phyloP scores from a whole-genome alignment of 225 moss, liverwort and hornwort genomes.

The Pseudoscleropodium purum region DNA sequence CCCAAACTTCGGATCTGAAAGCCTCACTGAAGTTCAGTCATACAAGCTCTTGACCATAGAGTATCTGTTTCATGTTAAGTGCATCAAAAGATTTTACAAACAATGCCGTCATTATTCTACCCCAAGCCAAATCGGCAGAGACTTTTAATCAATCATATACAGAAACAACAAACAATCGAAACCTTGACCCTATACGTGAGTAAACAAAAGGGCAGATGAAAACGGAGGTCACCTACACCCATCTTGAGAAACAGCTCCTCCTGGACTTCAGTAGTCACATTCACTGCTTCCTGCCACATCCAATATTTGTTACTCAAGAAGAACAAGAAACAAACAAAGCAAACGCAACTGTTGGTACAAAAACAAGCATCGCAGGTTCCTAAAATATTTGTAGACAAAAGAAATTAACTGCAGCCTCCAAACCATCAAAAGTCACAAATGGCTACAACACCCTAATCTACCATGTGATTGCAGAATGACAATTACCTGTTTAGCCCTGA shows the following conservation, averaged over 20 bases:
- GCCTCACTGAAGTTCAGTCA: neutral
- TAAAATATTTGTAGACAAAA: neutral
- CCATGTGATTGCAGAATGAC: neutral
- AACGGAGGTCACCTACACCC: constrained; percentile 53
- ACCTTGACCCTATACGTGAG: neutral
- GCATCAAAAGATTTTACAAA: neutral
- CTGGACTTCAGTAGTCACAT: constrained; percentile 57
- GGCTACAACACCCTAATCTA: neutral
- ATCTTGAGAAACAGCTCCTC: constrained; percentile 66
- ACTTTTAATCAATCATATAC: neutral
- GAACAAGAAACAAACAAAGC: neutral
- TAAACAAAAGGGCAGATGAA: neutral
- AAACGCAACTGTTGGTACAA: neutral
- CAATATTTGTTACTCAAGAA: neutral
- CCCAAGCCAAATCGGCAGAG: neutral
- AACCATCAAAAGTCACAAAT: neutral
- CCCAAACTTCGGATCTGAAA: constrained; percentile 60
- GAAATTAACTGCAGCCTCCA: neutral
- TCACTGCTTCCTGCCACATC: constrained; percentile 46
- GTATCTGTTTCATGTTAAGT: neutral
- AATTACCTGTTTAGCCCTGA: constrained; percentile 35
- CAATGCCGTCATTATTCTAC: neutral
- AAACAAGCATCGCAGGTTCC: neutral
- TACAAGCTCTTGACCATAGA: neutral
- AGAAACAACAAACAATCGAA: neutral